Percentiles rank a stretch among this genome's conserved stretches.
These are phyloP conservation scores for Tylopilus sp. DNA, from an alignment of 768 basidiomycete species.

Conservation along the genomic window DNA sequence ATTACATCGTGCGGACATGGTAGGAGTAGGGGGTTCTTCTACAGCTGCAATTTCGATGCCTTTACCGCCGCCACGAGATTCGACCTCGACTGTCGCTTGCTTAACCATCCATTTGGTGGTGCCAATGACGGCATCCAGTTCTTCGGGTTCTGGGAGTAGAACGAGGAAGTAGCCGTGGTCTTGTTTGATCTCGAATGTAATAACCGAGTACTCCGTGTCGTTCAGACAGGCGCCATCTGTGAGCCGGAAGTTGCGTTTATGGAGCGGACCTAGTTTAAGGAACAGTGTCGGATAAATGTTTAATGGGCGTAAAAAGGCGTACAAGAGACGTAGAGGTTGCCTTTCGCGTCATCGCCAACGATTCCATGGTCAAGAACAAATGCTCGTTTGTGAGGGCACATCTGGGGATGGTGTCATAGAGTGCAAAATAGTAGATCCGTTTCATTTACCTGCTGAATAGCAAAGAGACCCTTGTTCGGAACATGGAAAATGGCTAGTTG, in stretches of 20 bases:
- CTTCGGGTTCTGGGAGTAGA: conserved; percentile 48
- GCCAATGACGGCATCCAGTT: conserved; percentile 59
- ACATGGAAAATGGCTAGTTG: conserved; percentile 70
- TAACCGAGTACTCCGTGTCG: conserved; percentile 55
- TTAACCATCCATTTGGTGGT: conserved; percentile 63
- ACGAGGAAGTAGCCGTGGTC: conserved; percentile 44
- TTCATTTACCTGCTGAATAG: conserved; percentile 61
- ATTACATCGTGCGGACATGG: not conserved
- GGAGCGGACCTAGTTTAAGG: conserved; percentile 47
- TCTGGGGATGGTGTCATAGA: conserved; percentile 22
- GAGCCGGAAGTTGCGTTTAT: conserved; percentile 64
- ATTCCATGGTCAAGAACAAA: conserved; percentile 72
- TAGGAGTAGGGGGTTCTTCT: not conserved
- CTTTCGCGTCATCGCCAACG: conserved; percentile 58
- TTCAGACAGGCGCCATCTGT: conserved; percentile 55
- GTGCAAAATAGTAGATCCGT: not conserved
- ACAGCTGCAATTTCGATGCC: conserved; percentile 36
- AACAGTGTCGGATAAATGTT: not conserved
- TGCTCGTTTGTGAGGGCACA: conserved; percentile 52
- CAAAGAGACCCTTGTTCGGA: conserved; percentile 54
- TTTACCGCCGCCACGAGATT: conserved; percentile 25
- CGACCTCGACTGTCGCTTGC: conserved; percentile 45
- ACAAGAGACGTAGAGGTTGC: conserved; percentile 51
- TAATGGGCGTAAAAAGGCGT: conserved; percentile 12
- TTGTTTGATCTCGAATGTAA: conserved; percentile 56